A percentile compares a stretch with the other conserved stretches of the same genome.
These are phyloP conservation scores for Penicillium sclerotiorum DNA, from an alignment of 2,329 filamentous ascomycete genomes.

Conservation along the genomic window DNA sequence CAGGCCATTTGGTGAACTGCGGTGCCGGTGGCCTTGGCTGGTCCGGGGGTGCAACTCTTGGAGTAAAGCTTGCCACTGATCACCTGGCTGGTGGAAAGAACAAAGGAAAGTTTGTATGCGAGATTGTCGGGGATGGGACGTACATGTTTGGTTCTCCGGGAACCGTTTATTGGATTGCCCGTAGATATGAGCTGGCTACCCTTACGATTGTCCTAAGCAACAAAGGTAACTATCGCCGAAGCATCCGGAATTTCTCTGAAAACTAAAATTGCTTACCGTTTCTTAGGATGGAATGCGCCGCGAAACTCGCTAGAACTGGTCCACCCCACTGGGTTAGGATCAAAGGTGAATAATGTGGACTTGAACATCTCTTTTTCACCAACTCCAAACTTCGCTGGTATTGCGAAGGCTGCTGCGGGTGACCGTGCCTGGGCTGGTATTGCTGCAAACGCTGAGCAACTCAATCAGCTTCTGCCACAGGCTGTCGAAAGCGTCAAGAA, in stretches of 20 bases:
- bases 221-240: too few relatives aligned
- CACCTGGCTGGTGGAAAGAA: too few relatives aligned
- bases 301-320: background rate
- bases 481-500: background rate
- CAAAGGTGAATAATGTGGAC: background rate
- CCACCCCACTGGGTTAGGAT: background rate
- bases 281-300: background rate
- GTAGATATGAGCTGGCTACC: background rate
- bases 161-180: background rate
- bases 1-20: slow-evolving; percentile 22
- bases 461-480: background rate
- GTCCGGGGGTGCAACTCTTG: slow-evolving; percentile 73
- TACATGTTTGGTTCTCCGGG: background rate
- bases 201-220: background rate
- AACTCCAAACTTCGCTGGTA: background rate
- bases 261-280: too few relatives aligned
- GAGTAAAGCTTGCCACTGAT: slow-evolving; percentile 74
- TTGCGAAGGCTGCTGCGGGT: background rate
- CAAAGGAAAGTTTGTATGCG: background rate
- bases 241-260: too few relatives aligned
- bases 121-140: background rate
- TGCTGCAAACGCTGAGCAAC: background rate
- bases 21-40: slow-evolving; percentile 77
- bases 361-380: background rate
- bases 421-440: background rate